These are phyloP conservation scores for Trichoderma asperellum DNA, from an alignment of 2,329 filamentous ascomycete genomes.

Conservation along the genomic window DNA sequence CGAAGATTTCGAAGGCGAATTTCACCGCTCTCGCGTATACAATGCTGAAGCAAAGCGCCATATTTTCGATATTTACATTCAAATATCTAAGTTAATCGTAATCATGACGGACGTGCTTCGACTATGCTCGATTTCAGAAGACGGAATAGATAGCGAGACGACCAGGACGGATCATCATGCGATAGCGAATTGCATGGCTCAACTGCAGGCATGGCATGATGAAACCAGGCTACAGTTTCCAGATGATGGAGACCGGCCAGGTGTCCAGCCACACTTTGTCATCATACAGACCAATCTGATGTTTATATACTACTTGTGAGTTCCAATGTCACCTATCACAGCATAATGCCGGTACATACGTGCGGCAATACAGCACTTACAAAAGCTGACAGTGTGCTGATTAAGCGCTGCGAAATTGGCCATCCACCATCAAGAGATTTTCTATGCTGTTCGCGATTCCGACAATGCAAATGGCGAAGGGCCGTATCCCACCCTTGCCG, in stretches of 20 bases:
- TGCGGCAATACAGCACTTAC: not conserved
- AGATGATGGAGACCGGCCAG: constrained; percentile 9
- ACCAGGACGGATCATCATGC: not conserved
- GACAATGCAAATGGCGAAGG: not conserved
- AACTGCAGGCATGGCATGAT: constrained; percentile 18
- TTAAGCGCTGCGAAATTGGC: constrained; percentile 18
- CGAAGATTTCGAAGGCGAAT: constrained; percentile 45
- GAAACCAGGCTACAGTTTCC: constrained; percentile 13
- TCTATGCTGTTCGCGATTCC: constrained; percentile 14
- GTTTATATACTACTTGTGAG: constrained; percentile 27
- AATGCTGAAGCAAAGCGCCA: constrained; percentile 13
- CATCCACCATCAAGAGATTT: constrained; percentile 18
- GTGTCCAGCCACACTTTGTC: constrained; percentile 15
- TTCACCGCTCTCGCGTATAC: constrained; percentile 25
- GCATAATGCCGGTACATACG: not conserved
- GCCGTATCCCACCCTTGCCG: constrained; percentile 3
- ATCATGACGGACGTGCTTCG: constrained; percentile 11
- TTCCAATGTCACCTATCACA: not conserved
- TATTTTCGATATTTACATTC: constrained; percentile 17
- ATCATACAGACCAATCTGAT: constrained; percentile 26
- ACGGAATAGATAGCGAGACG: constrained; percentile 14
- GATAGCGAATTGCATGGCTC: constrained; percentile 1
- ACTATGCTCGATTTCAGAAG: constrained; percentile 9
- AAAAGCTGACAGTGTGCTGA: not conserved
- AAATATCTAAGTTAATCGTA: constrained; percentile 21